These are phyloP conservation scores for Niveomyces coronatus DNA, from an alignment of 2,329 filamentous ascomycete species.

Conservation along the genomic window DNA sequence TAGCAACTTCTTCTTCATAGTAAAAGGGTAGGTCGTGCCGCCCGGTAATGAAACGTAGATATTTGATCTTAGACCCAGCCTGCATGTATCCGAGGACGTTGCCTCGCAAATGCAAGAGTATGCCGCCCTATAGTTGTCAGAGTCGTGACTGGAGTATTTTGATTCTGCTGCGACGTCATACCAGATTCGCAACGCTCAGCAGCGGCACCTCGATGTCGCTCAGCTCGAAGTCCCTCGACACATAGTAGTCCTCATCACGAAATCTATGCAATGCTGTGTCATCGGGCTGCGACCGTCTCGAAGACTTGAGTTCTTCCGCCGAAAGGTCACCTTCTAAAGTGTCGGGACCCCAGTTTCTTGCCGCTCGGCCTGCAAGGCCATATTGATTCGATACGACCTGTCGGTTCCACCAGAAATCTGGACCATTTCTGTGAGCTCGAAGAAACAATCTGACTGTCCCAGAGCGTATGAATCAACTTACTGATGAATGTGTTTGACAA, in stretches of 20 bases:
- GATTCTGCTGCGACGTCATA: too few relatives aligned
- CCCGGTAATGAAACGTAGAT: conserved; percentile 58
- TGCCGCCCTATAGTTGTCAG: too few relatives aligned
- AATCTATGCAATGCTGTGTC: conserved; percentile 42
- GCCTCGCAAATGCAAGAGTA: conserved; percentile 56
- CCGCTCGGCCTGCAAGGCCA: conserved; percentile 39
- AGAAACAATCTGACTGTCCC: too few relatives aligned
- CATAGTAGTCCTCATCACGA: conserved; percentile 54
- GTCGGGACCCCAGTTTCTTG: conserved; percentile 42
- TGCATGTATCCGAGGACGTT: conserved; percentile 56
- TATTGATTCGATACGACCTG: conserved; percentile 62
- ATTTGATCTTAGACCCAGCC: conserved; percentile 57
- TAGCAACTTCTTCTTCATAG: conserved; percentile 55
- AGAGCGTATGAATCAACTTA: too few relatives aligned
- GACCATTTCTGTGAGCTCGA: too few relatives aligned
- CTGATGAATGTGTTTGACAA: conserved; percentile 47
- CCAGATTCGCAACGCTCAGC: conserved; percentile 59
- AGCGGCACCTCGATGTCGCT: conserved; percentile 57
- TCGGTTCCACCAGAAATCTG: conserved; percentile 59
- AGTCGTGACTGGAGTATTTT: too few relatives aligned
- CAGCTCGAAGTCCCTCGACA: conserved; percentile 53
- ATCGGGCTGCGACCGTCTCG: conserved; percentile 23
- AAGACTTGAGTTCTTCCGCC: conserved; percentile 38
- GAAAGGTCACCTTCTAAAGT: conserved; percentile 50
- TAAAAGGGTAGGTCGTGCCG: conserved; percentile 66